Conservation (phyloP, 495 filamentous ascomycete genomes). For the Hyaloscypha hepaticicola region DNA sequence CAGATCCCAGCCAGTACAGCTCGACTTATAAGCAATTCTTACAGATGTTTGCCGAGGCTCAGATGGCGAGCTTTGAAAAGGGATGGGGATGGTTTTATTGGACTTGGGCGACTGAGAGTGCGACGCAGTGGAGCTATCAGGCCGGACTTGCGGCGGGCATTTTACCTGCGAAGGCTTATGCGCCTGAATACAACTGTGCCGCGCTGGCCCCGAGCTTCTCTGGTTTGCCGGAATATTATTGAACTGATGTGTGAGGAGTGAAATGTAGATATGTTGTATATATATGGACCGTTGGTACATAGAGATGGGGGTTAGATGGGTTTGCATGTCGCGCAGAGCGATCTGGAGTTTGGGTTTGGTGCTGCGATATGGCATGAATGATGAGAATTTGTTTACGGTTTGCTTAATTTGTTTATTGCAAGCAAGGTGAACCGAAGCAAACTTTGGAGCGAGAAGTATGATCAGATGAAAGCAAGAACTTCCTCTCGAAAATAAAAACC, state of each 20-base stretch:
- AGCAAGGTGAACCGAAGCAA: background rate
- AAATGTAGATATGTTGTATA: background rate
- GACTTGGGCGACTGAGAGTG: constrained; percentile 81
- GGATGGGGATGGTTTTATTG: constrained; percentile 99
- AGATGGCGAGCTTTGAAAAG: constrained; percentile 89
- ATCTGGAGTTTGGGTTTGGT: constrained; percentile 21
- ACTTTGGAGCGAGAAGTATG: constrained; percentile 1
- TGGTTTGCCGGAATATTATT: constrained; percentile 70
- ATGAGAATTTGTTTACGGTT: background rate
- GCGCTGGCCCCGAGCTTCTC: constrained; percentile 67
- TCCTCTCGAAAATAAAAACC: too few relatives aligned
- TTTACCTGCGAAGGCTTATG: constrained; percentile 75
- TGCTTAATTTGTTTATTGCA: background rate
- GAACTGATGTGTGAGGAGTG: background rate
- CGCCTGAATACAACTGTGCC: constrained; percentile 73
- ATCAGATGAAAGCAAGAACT: background rate
- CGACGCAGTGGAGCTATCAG: constrained; percentile 93
- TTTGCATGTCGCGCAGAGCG: constrained; percentile 11
- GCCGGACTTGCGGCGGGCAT: constrained; percentile 79
- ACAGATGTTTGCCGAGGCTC: constrained; percentile 86
- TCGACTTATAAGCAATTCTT: constrained; percentile 81
- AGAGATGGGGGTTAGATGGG: constrained; percentile 4
- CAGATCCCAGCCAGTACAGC: constrained; percentile 64
- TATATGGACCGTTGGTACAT: background rate
- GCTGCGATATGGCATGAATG: constrained; percentile 3